These are phyloP conservation scores for Paramecium pentaurelia DNA, from an alignment of 73 alveolate species.

Conservation along the genomic window DNA sequence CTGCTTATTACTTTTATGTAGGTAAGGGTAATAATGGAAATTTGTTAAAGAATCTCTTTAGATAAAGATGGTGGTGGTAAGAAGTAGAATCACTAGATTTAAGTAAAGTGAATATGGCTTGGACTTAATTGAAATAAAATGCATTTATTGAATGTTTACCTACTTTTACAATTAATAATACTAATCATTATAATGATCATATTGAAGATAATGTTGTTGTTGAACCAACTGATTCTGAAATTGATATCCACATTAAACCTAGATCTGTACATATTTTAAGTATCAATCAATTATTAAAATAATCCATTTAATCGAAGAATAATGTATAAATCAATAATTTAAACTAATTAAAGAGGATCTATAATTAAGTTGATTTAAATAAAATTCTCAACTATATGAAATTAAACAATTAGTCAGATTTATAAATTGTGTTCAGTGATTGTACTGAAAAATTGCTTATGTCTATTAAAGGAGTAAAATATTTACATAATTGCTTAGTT, in stretches of 20 bases:
- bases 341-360: neutral
- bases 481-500: neutral
- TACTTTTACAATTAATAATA: neutral
- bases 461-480: constrained; percentile 37
- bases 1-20: constrained; percentile 69
- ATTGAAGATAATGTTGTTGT: neutral
- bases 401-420: neutral
- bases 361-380: neutral
- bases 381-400: neutral
- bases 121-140: constrained; percentile 51
- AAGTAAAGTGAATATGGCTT: constrained; percentile 15
- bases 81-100: constrained; percentile 59
- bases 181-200: neutral
- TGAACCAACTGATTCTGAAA: constrained; percentile 41
- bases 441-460: neutral
- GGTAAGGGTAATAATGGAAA: constrained; percentile 85
- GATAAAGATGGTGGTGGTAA: constrained; percentile 87
- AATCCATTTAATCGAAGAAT: neutral
- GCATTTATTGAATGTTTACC: neutral
- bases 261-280: neutral
- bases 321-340: neutral
- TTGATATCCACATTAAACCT: neutral
- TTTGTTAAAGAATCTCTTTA: constrained; percentile 66
- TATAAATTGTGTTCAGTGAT: constrained; percentile 11
- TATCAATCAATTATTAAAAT: neutral